These are phyloP conservation scores for Trypanosoma boissoni DNA, from an alignment of 208 protist species.

Conservation along the genomic window DNA sequence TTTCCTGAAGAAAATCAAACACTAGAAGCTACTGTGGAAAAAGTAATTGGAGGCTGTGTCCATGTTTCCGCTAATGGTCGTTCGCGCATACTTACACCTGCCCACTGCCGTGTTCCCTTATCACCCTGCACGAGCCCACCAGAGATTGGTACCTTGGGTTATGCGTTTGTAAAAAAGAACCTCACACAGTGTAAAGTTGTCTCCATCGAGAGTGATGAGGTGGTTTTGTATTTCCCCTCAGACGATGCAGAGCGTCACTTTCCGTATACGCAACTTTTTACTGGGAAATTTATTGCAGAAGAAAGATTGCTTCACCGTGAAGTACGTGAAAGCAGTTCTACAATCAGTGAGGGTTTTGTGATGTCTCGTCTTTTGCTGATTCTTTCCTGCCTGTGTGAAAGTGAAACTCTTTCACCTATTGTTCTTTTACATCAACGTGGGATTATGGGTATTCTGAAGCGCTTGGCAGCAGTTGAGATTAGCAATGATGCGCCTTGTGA, in stretches of 20 bases:
- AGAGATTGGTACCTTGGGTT: conserved; percentile 37
- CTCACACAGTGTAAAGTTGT: conserved; percentile 61
- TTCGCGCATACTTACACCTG: conserved; percentile 47
- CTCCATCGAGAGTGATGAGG: conserved; percentile 32
- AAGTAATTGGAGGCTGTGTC: conserved; percentile 46
- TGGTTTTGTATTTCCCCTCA: conserved; percentile 36
- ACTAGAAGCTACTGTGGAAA: conserved; percentile 37
- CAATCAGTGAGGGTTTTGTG: conserved; percentile 77
- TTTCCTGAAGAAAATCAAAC: conserved; percentile 55
- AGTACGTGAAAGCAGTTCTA: conserved; percentile 33
- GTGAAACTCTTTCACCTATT: conserved; percentile 55
- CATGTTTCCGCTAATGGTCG: conserved; percentile 29
- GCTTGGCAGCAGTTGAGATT: conserved; percentile 65
- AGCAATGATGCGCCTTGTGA: conserved; percentile 67
- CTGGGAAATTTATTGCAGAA: conserved; percentile 47
- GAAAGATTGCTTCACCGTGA: conserved; percentile 50
- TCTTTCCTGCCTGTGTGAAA: conserved; percentile 81
- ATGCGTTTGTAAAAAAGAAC: conserved; percentile 59
- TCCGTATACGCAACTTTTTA: conserved; percentile 47
- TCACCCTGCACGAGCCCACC: conserved; percentile 25
- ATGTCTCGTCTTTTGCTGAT: conserved; percentile 83
- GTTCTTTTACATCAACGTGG: conserved; percentile 47
- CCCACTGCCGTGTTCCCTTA: conserved; percentile 80
- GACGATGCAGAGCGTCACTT: conserved; percentile 28
- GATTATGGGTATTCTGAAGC: conserved; percentile 60